A percentile compares a stretch with the other conserved stretches of the same genome.
Conservation (phyloP, 2,329 filamentous ascomycete genomes). For the Nemania serpens region DNA sequence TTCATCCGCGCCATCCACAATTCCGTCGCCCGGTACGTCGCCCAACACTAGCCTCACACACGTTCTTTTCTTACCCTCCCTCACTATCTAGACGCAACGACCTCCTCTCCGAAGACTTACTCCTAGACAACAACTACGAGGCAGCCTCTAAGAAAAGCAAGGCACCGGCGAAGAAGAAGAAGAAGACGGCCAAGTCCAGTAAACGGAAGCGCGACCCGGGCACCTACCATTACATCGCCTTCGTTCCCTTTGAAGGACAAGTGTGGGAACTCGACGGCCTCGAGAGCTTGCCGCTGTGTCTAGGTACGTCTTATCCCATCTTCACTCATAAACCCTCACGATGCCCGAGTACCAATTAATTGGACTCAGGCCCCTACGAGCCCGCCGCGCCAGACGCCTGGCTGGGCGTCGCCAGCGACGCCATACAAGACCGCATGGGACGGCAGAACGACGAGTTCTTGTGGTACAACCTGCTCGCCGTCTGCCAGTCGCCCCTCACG, state of each 20-base stretch:
- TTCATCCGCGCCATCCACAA: conserved; percentile 86
- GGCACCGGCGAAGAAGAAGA: conserved; percentile 25
- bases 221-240: conserved; percentile 87
- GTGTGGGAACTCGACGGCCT: conserved; percentile 92
- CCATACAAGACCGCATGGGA: conserved; percentile 70
- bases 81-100: conserved; percentile 66
- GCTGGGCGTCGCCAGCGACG: conserved; percentile 66
- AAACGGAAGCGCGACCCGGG: conserved; percentile 59
- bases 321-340: background rate
- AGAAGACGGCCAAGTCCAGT: conserved; percentile 30
- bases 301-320: conserved; percentile 51
- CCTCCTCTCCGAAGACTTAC: conserved; percentile 72
- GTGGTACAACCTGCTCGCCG: conserved; percentile 77
- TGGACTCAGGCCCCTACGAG: conserved; percentile 41
- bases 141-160: conserved; percentile 43
- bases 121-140: conserved; percentile 61
- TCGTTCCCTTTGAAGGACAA: conserved; percentile 73
- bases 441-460: conserved; percentile 67
- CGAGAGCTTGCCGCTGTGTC: conserved; percentile 68
- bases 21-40: conserved; percentile 72
- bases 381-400: conserved; percentile 59
- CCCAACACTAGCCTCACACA: background rate
- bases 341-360: background rate
- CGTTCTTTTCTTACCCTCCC: background rate
- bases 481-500: conserved; percentile 69